These are phyloP conservation scores for Alternaria rosae DNA, from an alignment of 2,329 filamentous ascomycete species.

Conservation along the genomic window DNA sequence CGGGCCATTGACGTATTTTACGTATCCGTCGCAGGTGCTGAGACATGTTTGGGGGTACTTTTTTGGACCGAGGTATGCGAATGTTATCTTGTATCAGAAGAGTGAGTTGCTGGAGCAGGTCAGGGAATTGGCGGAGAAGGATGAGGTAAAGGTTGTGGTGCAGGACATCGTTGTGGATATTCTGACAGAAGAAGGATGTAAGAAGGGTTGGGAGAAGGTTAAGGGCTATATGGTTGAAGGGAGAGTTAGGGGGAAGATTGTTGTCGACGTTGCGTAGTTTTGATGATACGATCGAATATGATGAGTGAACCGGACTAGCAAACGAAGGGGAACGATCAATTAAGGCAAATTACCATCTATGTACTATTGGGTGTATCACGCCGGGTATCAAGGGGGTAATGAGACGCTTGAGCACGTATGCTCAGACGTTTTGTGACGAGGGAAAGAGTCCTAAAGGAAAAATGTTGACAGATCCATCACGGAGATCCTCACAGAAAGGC, in stretches of 20 bases:
- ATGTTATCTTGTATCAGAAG: conserved; percentile 32
- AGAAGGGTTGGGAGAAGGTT: conserved; percentile 33
- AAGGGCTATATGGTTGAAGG: conserved; percentile 36
- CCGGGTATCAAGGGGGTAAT: conserved; percentile 9
- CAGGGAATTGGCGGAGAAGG: conserved; percentile 29
- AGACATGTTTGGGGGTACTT: conserved; percentile 32
- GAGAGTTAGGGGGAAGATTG: conserved; percentile 42
- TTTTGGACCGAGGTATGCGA: conserved; percentile 41
- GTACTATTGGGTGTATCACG: conserved; percentile 5
- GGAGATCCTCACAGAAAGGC: background rate
- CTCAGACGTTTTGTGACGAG: conserved; percentile 2
- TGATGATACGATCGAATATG: no score
- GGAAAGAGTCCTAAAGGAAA: background rate
- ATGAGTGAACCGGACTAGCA: background rate
- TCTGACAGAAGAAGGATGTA: conserved; percentile 24
- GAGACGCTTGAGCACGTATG: background rate
- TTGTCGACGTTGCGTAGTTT: conserved; percentile 26
- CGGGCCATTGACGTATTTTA: conserved; percentile 44
- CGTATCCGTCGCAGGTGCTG: conserved; percentile 35
- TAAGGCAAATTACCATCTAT: conserved; percentile 2
- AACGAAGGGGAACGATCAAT: background rate
- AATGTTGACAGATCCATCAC: background rate
- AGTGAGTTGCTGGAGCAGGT: conserved; percentile 35
- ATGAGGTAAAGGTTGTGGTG: conserved; percentile 31
- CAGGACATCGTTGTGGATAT: conserved; percentile 41